Percentiles rank a stretch among this genome's conserved stretches.
phyloP scores from a whole-genome alignment of 2,329 filamentous ascomycete genomes.

The Endoconidiophora laricicola region DNA sequence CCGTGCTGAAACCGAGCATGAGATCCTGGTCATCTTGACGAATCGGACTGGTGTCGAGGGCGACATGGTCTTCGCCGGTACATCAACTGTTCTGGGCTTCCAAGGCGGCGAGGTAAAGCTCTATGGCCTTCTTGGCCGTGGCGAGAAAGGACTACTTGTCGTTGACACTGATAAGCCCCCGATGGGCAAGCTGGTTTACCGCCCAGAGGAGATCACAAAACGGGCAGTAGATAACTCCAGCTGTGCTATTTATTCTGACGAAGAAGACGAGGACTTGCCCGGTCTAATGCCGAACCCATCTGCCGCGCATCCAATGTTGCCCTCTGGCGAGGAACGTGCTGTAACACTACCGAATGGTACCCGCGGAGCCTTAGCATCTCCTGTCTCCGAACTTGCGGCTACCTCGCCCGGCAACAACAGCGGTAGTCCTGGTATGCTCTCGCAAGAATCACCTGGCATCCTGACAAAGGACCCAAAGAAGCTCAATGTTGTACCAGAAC shows the following conservation, averaged over 20 bases:
- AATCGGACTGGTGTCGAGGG: slow-evolving; percentile 55
- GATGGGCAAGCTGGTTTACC: slow-evolving; percentile 27
- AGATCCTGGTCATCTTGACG: slow-evolving; percentile 52
- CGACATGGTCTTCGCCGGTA: slow-evolving; percentile 54
- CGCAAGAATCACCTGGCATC: slow-evolving; percentile 3
- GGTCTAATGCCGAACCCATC: slow-evolving; percentile 9
- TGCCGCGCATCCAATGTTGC: slow-evolving; percentile 2
- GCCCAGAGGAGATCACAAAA: slow-evolving; percentile 4
- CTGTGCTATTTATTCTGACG: not conserved
- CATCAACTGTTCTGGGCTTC: slow-evolving; percentile 53
- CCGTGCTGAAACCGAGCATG: slow-evolving; percentile 31
- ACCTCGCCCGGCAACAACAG: not conserved
- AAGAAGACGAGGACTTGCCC: slow-evolving; percentile 1
- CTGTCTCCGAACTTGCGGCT: not conserved
- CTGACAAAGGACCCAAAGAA: slow-evolving; percentile 8
- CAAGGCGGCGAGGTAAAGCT: slow-evolving; percentile 47
- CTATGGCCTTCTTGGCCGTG: slow-evolving; percentile 55
- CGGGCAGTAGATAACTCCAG: not conserved
- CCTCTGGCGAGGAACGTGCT: not conserved
- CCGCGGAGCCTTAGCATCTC: not conserved
- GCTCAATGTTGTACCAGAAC: slow-evolving; percentile 10
- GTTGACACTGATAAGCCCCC: slow-evolving; percentile 41
- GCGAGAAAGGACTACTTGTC: slow-evolving; percentile 49
- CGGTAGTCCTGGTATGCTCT: not conserved
- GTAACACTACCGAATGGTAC: not conserved